A percentile compares a stretch with the other conserved stretches of the same genome.
These are phyloP conservation scores for Curvularia lunata DNA, from an alignment of 2,329 filamentous ascomycete genomes.

Conservation along the genomic window DNA sequence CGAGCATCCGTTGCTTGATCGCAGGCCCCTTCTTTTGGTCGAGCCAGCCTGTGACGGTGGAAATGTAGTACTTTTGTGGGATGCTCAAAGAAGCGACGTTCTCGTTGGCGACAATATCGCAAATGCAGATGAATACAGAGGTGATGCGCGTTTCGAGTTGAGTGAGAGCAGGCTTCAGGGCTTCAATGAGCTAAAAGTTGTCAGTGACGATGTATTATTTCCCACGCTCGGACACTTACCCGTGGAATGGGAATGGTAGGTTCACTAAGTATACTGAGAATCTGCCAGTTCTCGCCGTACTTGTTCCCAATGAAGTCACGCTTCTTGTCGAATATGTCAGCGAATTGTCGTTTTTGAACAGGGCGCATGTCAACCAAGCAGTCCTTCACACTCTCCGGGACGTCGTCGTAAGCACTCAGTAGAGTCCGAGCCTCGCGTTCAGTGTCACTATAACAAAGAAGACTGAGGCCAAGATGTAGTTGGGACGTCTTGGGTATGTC, in stretches of 20 bases:
- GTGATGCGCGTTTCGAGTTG: constrained; percentile 13
- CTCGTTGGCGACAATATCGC: constrained; percentile 20
- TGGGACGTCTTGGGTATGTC: background rate
- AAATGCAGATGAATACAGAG: constrained; percentile 11
- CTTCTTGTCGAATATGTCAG: background rate
- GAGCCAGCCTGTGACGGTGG: constrained; percentile 17
- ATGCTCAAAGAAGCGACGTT: constrained; percentile 15
- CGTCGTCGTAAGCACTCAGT: constrained; percentile 1
- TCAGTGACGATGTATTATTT: background rate
- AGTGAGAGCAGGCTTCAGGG: constrained; percentile 12
- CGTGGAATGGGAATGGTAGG: background rate
- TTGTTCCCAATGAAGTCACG: constrained; percentile 1
- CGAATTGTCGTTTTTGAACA: background rate
- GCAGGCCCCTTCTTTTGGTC: constrained; percentile 10
- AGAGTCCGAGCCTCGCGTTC: background rate
- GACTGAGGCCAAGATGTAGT: background rate
- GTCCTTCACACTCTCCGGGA: constrained; percentile 1
- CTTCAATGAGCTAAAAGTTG: constrained; percentile 11
- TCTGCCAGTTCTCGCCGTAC: constrained; percentile 1
- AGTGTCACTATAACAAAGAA: background rate
- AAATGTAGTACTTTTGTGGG: constrained; percentile 25
- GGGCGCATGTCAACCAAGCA: background rate
- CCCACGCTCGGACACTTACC: constrained; percentile 1
- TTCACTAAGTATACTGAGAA: background rate
- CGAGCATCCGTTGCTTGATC: constrained; percentile 10